These are phyloP conservation scores for Aaosphaeria pasadenensis DNA, from an alignment of 2,329 filamentous ascomycete species.

Conservation along the genomic window DNA sequence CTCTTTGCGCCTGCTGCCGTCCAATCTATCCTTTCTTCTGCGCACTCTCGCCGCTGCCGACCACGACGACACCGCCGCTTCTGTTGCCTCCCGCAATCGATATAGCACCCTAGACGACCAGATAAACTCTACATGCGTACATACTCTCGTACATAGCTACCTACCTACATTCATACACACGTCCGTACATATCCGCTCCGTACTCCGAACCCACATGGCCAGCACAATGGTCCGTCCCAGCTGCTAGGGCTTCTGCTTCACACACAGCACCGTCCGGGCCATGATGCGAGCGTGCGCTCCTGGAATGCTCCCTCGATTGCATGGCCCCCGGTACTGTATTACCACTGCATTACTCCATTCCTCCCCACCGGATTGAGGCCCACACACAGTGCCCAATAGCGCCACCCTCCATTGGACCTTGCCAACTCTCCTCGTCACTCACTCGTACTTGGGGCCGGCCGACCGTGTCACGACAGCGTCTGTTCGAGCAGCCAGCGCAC, in stretches of 20 bases:
- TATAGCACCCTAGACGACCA: too few relatives aligned
- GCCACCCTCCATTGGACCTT: constrained; percentile 15
- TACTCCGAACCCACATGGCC: constrained; percentile 12
- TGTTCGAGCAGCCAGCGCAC: constrained; percentile 36
- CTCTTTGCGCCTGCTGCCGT: too few relatives aligned
- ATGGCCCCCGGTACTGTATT: constrained; percentile 34
- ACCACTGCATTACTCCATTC: constrained; percentile 39
- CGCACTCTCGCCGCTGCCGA: too few relatives aligned
- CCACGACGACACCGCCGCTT: too few relatives aligned
- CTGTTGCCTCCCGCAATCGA: too few relatives aligned
- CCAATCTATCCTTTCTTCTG: too few relatives aligned
- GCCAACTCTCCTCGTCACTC: constrained; percentile 6
- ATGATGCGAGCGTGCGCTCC: constrained; percentile 24
- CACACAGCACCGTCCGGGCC: constrained; percentile 7
- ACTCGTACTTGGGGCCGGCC: background rate
- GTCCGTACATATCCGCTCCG: constrained; percentile 2
- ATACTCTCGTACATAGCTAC: constrained; percentile 1
- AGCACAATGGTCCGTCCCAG: constrained; percentile 33
- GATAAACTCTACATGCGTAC: too few relatives aligned
- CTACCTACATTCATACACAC: too few relatives aligned
- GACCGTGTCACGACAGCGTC: constrained; percentile 33
- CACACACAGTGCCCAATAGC: constrained; percentile 2
- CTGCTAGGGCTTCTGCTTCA: constrained; percentile 16
- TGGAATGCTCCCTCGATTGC: constrained; percentile 34
- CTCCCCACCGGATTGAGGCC: constrained; percentile 36